A percentile compares a stretch with the other conserved stretches of the same genome.
Conservation (phyloP, 2,329 filamentous ascomycete species). For the Hymenoscyphus linearis region DNA sequence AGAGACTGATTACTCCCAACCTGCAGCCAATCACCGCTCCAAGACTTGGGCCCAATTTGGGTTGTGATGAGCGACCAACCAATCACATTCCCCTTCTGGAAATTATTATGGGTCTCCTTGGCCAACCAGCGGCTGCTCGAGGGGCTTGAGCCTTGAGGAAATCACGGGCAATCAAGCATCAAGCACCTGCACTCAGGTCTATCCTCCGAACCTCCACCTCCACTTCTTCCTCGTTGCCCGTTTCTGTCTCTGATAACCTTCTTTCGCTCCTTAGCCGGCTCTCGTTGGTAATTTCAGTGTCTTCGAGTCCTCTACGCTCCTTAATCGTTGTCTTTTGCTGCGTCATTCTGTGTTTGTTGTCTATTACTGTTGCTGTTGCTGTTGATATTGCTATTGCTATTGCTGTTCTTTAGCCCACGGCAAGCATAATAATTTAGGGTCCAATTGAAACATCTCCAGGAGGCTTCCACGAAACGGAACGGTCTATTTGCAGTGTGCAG, state of each 20-base stretch:
- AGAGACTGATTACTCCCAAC: background rate
- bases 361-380: background rate
- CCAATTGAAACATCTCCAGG: slow-evolving; percentile 1
- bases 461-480: background rate
- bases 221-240: background rate
- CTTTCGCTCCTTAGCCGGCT: background rate
- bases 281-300: background rate
- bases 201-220: too few species aligned
- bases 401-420: background rate
- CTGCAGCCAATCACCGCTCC: background rate
- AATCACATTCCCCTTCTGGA: background rate
- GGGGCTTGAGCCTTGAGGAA: too few species aligned
- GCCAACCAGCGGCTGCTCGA: background rate
- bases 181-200: too few species aligned
- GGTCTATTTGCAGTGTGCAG: background rate
- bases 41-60: background rate
- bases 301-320: background rate
- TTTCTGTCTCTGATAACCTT: background rate
- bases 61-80: background rate
- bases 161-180: background rate
- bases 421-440: background rate
- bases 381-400: background rate
- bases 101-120: background rate
- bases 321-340: background rate
- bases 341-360: background rate